Base-by-base conservation (phyloP, 1,139 yeast species). In the Suhomyces coccinellae region DNA sequence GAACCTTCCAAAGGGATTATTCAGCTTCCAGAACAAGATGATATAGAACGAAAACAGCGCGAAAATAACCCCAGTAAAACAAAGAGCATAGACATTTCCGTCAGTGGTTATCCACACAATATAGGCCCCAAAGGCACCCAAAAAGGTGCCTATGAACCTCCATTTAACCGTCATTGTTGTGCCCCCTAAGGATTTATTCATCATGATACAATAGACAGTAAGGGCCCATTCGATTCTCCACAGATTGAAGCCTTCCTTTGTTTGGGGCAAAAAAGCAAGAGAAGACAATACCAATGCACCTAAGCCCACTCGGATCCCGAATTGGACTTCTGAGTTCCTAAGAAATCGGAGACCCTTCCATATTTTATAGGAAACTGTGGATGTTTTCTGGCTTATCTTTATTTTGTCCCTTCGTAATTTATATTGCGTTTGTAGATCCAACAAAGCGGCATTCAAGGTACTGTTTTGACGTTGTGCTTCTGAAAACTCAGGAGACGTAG, bases 161-260 rank as follows among this genome's bases (percentile, higher is more conserved):
- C 87, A 83, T 52, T 85, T 83, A 1, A 85, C 82, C 0, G 95
- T 85, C 80, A 83, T 81, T 13, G 87, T 77, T 0, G 96, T 88
- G 0, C 95, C 95, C 12, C 96, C 96, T n/a, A 87, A 70, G 0
- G 91, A 84, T 58, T 87, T 87, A 57, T 84, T 86, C 93, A 87
- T 87, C 72, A 88, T 86, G 46, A 88, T 85, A 54, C 88, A 82
- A 57, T 82, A 88, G 0, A 91, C 83, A 12, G 87, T 85, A 33
- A 88, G 66, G 0, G 90, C 85, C 96, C 96, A 88, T 61, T 88
- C 96, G 13, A 87, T 84, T 53, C 93, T 67, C 90, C 91, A 87
- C 41, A 70, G 73, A 40, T 69, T 75, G 55, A 87, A 88, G 0
- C 63, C 52, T 6, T 72, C 71, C 45, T 82, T 72, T 0, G 89